Evolutionary conservation across 2,329 filamentous ascomycete genomes (phyloP).

Genomic region (Acrocalymma vagum): DNA sequence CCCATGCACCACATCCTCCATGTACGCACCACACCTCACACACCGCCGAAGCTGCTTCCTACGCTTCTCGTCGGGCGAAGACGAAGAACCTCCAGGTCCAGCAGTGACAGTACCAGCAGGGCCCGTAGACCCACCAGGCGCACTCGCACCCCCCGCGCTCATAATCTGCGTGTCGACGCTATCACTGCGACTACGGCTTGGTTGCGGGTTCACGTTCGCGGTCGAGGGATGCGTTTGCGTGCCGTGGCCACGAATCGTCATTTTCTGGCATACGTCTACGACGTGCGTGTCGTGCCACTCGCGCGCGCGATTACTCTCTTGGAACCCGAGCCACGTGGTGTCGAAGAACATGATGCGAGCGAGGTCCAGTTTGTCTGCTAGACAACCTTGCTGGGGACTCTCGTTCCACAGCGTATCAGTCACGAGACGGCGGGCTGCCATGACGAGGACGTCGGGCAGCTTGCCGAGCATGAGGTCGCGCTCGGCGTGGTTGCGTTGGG

Average conservation of each 20-base stretch:
- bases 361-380: conserved; percentile 69
- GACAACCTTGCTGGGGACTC: conserved; percentile 47
- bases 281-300: conserved; percentile 69
- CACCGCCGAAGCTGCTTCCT: conserved; percentile 47
- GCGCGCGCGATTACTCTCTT: conserved; percentile 65
- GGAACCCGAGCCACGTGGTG: conserved; percentile 73
- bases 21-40: conserved; percentile 54
- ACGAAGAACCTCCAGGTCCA: too few relatives aligned
- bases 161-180: conserved; percentile 21
- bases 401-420: conserved; percentile 47
- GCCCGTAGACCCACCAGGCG: conserved; percentile 6
- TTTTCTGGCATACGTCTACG: conserved; percentile 65
- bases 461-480: conserved; percentile 61
- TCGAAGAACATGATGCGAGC: conserved; percentile 77
- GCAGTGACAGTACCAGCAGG: conserved; percentile 1
- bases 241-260: conserved; percentile 44
- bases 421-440: conserved; percentile 58
- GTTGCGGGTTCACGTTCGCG: conserved; percentile 5
- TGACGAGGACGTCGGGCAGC: conserved; percentile 60
- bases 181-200: conserved; percentile 27
- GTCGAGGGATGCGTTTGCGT: conserved; percentile 31
- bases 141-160: conserved; percentile 11
- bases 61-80: conserved; percentile 27
- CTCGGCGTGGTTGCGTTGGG: conserved; percentile 59
- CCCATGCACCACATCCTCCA: conserved; percentile 53